Conservation (phyloP, 148 eudicot species). For the Suaeda aralocaspica region DNA sequence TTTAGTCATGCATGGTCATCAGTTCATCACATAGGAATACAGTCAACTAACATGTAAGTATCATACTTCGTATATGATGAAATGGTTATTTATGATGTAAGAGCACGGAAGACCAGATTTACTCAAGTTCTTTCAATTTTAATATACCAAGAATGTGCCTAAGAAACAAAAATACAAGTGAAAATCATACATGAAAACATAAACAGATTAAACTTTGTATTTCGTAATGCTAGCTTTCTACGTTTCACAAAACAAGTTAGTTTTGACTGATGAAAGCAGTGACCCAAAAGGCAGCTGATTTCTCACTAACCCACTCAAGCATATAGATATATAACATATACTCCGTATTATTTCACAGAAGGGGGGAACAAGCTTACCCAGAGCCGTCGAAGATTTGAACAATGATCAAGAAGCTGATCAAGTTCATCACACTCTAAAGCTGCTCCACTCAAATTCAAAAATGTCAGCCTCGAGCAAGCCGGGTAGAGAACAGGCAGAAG, state of each 20-base stretch:
- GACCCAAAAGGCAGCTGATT: not conserved
- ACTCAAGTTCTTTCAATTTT: not conserved
- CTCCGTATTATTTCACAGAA: no score
- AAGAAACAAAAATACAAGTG: not conserved
- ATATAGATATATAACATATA: not conserved
- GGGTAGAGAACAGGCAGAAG: constrained; percentile 53
- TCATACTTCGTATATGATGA: not conserved
- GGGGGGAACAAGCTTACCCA: constrained; percentile 45
- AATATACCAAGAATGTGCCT: not conserved
- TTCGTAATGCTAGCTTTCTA: not conserved
- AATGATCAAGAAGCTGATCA: constrained; percentile 52
- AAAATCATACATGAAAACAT: not conserved
- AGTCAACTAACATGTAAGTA: not conserved
- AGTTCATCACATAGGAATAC: not conserved
- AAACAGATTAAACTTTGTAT: not conserved
- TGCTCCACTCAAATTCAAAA: constrained; percentile 67
- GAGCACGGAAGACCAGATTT: not conserved
- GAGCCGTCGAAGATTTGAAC: constrained; percentile 69
- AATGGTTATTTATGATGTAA: not conserved
- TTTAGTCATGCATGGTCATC: not conserved
- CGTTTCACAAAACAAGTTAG: not conserved
- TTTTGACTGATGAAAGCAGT: not conserved
- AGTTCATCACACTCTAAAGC: constrained; percentile 49
- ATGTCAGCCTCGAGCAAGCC: constrained; percentile 50
- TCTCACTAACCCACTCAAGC: not conserved